phyloP scores from a whole-genome alignment of 2,329 filamentous ascomycete species.

The Aspergillus sojae region DNA sequence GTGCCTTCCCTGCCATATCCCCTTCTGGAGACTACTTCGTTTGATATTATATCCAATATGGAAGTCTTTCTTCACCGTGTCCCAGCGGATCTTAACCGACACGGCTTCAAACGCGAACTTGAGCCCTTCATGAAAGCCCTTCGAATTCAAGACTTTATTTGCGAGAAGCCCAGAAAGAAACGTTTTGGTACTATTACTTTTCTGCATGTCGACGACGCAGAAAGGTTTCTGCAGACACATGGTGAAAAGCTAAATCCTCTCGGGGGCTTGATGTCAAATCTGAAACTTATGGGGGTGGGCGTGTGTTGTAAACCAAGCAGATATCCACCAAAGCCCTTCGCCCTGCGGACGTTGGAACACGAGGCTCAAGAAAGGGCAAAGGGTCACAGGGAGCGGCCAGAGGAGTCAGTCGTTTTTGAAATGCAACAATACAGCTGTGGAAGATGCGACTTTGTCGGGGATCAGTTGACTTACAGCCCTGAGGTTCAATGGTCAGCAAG shows the following conservation, averaged over 20 bases:
- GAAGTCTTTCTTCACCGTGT: conserved; percentile 52
- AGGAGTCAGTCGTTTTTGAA: conserved; percentile 8
- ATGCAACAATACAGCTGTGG: neutral
- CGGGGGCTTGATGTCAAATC: conserved; percentile 14
- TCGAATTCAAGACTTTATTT: conserved; percentile 46
- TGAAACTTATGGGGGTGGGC: conserved; percentile 22
- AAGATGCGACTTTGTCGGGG: conserved; percentile 1
- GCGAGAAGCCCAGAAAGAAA: conserved; percentile 47
- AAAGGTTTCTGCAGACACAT: conserved; percentile 45
- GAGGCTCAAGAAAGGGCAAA: conserved; percentile 28
- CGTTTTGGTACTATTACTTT: conserved; percentile 52
- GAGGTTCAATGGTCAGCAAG: conserved; percentile 18
- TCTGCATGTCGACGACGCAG: conserved; percentile 41
- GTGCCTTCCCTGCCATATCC: neutral
- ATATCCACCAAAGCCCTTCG: conserved; percentile 36
- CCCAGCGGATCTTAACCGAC: conserved; percentile 44
- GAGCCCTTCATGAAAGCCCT: conserved; percentile 40
- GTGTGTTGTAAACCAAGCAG: conserved; percentile 38
- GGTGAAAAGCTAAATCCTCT: conserved; percentile 20
- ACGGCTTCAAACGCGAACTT: conserved; percentile 46
- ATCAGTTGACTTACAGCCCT: conserved; percentile 49
- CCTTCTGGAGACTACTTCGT: neutral
- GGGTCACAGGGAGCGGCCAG: conserved; percentile 19
- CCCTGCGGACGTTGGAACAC: conserved; percentile 41
- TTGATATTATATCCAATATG: conserved; percentile 29